Percentiles rank a stretch among this genome's conserved stretches.
Evolutionary conservation across 768 basidiomycete species (phyloP).

Genomic region (Lactifluus piperatus): DNA sequence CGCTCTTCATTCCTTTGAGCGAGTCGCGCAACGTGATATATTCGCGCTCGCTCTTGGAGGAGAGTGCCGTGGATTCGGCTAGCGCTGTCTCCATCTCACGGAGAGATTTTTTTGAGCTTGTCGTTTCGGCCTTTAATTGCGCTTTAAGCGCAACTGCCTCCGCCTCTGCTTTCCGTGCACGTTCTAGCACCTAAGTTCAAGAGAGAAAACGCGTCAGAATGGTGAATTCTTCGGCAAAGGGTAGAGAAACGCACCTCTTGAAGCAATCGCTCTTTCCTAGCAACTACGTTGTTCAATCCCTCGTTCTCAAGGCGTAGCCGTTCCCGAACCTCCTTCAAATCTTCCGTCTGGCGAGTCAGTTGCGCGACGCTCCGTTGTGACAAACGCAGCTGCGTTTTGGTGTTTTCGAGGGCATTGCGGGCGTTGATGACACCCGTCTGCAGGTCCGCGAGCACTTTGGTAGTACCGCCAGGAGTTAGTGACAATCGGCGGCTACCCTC

Average conservation of each 20-base stretch:
- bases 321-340: slow-evolving; percentile 81
- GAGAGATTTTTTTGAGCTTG: slow-evolving; percentile 62
- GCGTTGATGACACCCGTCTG: slow-evolving; percentile 78
- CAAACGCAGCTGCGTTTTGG: slow-evolving; percentile 70
- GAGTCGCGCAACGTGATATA: slow-evolving; percentile 73
- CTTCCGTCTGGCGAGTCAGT: slow-evolving; percentile 78
- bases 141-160: slow-evolving; percentile 59
- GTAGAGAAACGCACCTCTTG: slow-evolving; percentile 56
- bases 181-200: slow-evolving; percentile 54
- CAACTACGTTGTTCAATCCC: slow-evolving; percentile 78
- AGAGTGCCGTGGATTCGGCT: slow-evolving; percentile 64
- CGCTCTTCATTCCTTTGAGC: slow-evolving; percentile 60
- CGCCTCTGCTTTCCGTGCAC: slow-evolving; percentile 79
- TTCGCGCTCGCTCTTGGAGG: slow-evolving; percentile 76
- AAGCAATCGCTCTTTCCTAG: slow-evolving; percentile 75
- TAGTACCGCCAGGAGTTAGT: slow-evolving; percentile 70
- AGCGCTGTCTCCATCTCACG: slow-evolving; percentile 76
- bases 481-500: slow-evolving; percentile 40
- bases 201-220: neutral
- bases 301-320: slow-evolving; percentile 79
- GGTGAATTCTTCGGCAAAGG: neutral
- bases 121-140: slow-evolving; percentile 66
- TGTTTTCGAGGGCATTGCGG: slow-evolving; percentile 76
- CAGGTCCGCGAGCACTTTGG: slow-evolving; percentile 80
- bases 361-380: slow-evolving; percentile 80